Evolutionary conservation across 495 filamentous ascomycete species (phyloP).

Genomic region (Apodospora peruviana): DNA sequence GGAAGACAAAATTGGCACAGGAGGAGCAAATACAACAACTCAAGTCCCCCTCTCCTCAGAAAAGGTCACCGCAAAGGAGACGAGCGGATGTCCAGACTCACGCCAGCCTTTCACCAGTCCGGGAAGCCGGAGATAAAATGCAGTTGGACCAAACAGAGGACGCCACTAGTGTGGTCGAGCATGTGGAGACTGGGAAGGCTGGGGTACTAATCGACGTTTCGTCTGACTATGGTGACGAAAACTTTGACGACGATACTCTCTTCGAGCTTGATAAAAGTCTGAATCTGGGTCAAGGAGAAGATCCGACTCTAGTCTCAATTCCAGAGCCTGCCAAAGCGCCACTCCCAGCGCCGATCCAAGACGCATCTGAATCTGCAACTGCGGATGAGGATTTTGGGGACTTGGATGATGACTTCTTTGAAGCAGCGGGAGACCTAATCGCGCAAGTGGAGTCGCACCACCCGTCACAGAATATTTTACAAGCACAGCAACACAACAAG

Average conservation of each 20-base stretch:
- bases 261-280: slow-evolving; percentile 46
- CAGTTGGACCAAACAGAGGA: too few relatives aligned
- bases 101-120: too few relatives aligned
- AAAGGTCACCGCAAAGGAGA: background rate
- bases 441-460: slow-evolving; percentile 41
- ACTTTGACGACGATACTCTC: slow-evolving; percentile 46
- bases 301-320: slow-evolving; percentile 40
- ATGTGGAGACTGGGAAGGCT: background rate
- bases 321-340: background rate
- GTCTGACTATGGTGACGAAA: slow-evolving; percentile 45
- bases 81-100: too few relatives aligned
- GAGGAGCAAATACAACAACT: slow-evolving; percentile 13
- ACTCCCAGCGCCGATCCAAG: too few relatives aligned
- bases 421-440: slow-evolving; percentile 52
- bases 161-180: background rate
- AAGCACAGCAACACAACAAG: background rate
- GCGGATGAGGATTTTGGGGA: slow-evolving; percentile 47
- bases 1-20: slow-evolving; percentile 21
- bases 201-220: slow-evolving; percentile 20
- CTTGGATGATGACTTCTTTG: slow-evolving; percentile 56
- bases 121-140: too few relatives aligned
- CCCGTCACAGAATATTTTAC: slow-evolving; percentile 1
- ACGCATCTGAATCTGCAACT: too few relatives aligned
- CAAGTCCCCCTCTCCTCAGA: slow-evolving; percentile 24
- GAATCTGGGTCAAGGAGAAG: slow-evolving; percentile 41